Conservation (phyloP, 2,329 filamentous ascomycete genomes). For the Xylaria sp. region DNA sequence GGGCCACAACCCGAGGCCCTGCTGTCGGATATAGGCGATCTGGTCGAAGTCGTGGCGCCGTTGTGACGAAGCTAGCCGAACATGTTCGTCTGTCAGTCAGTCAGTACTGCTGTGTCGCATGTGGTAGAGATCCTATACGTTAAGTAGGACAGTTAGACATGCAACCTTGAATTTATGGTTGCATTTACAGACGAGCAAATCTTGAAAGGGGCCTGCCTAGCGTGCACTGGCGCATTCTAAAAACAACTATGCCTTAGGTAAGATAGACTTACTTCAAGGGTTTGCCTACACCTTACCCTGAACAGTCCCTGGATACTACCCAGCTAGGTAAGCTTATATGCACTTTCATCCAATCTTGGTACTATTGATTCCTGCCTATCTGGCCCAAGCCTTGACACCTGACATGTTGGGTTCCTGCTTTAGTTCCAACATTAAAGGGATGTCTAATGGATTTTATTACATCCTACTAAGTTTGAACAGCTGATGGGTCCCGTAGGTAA, state of each 20-base stretch:
- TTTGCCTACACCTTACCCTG: neutral
- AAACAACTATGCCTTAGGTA: conserved; percentile 28
- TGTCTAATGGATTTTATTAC: neutral
- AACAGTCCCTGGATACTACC: too few species aligned
- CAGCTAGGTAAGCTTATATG: too few species aligned
- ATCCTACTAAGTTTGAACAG: neutral
- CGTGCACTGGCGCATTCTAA: conserved; percentile 25
- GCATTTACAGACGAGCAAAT: neutral
- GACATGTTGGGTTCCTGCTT: neutral
- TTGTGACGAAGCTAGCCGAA: neutral
- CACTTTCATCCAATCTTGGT: neutral
- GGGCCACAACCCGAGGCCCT: neutral
- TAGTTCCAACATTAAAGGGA: neutral
- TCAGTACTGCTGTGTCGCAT: too few species aligned
- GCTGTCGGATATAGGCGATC: conserved; percentile 28
- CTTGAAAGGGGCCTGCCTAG: conserved; percentile 8
- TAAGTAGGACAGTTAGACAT: neutral
- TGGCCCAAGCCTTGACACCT: neutral
- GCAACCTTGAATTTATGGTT: conserved; percentile 8
- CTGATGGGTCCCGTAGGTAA: neutral
- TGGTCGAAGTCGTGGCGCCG: neutral
- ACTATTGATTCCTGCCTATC: neutral
- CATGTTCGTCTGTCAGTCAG: neutral
- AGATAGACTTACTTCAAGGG: conserved; percentile 3
- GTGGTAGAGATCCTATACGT: too few species aligned